phyloP scores from a whole-genome alignment of 2,329 filamentous ascomycete species.

The Decorospora gaudefroyi region DNA sequence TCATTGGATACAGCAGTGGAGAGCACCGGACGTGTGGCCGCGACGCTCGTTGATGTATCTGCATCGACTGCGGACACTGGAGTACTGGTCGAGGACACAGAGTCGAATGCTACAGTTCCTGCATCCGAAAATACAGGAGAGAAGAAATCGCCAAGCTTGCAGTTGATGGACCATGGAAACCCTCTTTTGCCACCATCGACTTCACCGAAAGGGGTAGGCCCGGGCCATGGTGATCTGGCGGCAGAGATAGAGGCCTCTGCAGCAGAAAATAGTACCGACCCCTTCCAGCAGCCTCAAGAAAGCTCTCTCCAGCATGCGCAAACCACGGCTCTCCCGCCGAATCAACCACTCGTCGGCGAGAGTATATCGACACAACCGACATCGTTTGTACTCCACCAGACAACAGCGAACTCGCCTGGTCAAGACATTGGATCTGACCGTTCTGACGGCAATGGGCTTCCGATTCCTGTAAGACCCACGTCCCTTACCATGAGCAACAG shows the following conservation, averaged over 20 bases:
- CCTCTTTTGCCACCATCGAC: not conserved
- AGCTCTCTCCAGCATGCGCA: not conserved
- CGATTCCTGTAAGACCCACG: constrained; percentile 11
- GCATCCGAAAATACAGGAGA: no score
- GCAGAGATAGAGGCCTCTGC: not conserved
- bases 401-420: constrained; percentile 11
- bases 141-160: no score
- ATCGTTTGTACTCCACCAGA: not conserved
- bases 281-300: not conserved
- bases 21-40: no score
- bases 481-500: constrained; percentile 21
- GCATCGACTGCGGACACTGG: no score
- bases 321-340: not conserved
- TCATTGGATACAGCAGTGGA: no score
- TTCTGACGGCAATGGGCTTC: constrained; percentile 21
- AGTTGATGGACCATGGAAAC: not conserved
- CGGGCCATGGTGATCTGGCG: no score
- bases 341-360: not conserved
- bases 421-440: constrained; percentile 36
- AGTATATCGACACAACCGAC: not conserved
- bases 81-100: no score
- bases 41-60: no score
- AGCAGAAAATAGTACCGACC: not conserved
- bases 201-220: not conserved
- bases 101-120: no score